These are phyloP conservation scores for Penicillium malachiteum DNA, from an alignment of 495 filamentous ascomycete species.

Conservation along the genomic window DNA sequence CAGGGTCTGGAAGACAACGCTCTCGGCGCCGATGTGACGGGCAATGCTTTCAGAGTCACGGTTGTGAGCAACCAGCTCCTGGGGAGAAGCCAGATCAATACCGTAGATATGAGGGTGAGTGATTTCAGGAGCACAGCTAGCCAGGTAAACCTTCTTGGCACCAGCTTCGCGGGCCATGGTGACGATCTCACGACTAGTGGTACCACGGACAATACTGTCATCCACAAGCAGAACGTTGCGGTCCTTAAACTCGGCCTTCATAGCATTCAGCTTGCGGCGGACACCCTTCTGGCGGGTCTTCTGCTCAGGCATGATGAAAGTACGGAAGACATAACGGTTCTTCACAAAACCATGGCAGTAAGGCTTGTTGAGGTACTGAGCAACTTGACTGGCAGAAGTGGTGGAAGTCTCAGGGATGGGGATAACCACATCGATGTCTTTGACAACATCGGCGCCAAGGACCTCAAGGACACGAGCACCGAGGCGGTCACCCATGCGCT, in stretches of 20 bases:
- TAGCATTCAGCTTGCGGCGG: constrained; percentile 67
- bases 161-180: constrained; percentile 90
- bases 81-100: constrained; percentile 82
- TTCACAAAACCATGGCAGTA: constrained; percentile 88
- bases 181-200: constrained; percentile 88
- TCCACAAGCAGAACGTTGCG: constrained; percentile 86
- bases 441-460: constrained; percentile 71
- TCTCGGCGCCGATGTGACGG: constrained; percentile 83
- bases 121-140: constrained; percentile 83
- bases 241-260: constrained; percentile 81
- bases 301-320: constrained; percentile 94
- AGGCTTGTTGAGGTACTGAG: constrained; percentile 72
- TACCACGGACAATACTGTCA: constrained; percentile 92
- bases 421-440: constrained; percentile 88
- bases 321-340: constrained; percentile 94
- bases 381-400: constrained; percentile 77
- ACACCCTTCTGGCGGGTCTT: constrained; percentile 70
- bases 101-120: constrained; percentile 80
- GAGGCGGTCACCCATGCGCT: constrained; percentile 89
- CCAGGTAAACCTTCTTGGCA: constrained; percentile 87
- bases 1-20: constrained; percentile 87
- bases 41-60: constrained; percentile 68
- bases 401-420: constrained; percentile 87
- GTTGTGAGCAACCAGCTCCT: constrained; percentile 82
- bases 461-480: constrained; percentile 73